Base-by-base conservation (phyloP, 768 basidiomycete species). In the Suillus ampliporus region DNA sequence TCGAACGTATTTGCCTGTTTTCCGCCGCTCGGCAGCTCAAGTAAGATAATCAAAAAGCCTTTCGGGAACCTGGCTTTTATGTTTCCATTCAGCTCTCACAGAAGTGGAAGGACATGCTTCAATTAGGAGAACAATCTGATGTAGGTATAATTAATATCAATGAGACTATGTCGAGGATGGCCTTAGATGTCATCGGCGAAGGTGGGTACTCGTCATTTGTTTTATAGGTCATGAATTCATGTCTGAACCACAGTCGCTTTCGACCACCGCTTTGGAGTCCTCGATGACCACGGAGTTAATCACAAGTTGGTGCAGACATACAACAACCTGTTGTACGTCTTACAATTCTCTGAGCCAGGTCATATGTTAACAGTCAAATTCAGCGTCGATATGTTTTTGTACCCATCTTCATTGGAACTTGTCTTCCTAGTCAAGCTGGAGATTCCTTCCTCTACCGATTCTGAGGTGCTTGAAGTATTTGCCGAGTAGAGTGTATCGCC, bases 151-250 rank as follows among this genome's bases (percentile, higher is more conserved):
- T 76, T 17, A 66, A 75, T 38, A 28, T 75, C n/a, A 48, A 41
- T 13, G 26, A 56, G 50, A 67, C 68, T 69, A 58, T 75, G 35
- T 64, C 68, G 2, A 59, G 66, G 19, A 57, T 68, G 58, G 71
- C 74, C 9, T 57, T 75, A 21, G 75, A 75, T 60, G 68, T 68
- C 40, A 71, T 74, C n/a, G 73, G 73, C 19, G 69, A 67, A 61
- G 62, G 74, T 74, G 15, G n/a, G 57, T 38, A n/a, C 38, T 37
- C 21, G 14, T 21, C 46, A 35, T n/a, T 26, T 41, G n/a, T 21
- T 50, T 13, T 17, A 13, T n/a, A 44, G 19, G 31, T 23, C 8
- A 51, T 40, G 11, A 15, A 31, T 14, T 8, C 19, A 52, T 51
- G 41, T 38, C 60, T n/a, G 34, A 9, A 34, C 41, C 48, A 8